phyloP scores from a whole-genome alignment of 225 moss, liverwort and hornwort species.

The Bryoerythrophyllum caledonicum region DNA sequence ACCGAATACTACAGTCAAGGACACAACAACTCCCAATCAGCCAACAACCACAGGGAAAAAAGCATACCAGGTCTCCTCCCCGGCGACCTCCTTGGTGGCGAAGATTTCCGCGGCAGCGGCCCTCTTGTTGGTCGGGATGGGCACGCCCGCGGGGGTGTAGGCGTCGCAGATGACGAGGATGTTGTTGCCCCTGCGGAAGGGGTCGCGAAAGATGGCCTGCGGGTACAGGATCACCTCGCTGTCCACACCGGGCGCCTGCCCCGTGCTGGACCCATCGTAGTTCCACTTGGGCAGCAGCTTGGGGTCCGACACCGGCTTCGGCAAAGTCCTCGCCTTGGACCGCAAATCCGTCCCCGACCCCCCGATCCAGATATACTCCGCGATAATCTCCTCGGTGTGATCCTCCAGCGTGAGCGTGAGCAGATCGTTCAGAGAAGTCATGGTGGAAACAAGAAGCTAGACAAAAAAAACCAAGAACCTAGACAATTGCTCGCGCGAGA shows the following conservation, averaged over 20 bases:
- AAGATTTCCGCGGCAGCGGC: slow-evolving; percentile 62
- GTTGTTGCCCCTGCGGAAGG: slow-evolving; percentile 65
- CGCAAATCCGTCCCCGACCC: slow-evolving; percentile 59
- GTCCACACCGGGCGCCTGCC: slow-evolving; percentile 58
- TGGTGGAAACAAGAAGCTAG: background rate
- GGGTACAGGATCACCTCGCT: slow-evolving; percentile 71
- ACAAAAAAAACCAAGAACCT: background rate
- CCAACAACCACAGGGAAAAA: background rate
- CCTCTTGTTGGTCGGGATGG: slow-evolving; percentile 66
- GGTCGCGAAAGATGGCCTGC: slow-evolving; percentile 58
- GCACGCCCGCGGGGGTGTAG: slow-evolving; percentile 54
- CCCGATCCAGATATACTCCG: slow-evolving; percentile 79
- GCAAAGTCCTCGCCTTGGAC: slow-evolving; percentile 62
- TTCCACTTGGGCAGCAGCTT: slow-evolving; percentile 64
- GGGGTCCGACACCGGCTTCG: slow-evolving; percentile 45
- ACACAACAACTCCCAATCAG: background rate
- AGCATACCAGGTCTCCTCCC: slow-evolving; percentile 46
- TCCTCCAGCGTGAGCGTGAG: slow-evolving; percentile 40
- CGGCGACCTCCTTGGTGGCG: slow-evolving; percentile 27
- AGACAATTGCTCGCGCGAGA: too few relatives aligned
- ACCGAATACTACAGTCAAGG: background rate
- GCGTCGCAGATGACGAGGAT: slow-evolving; percentile 69
- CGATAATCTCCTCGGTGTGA: slow-evolving; percentile 49
- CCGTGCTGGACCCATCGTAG: slow-evolving; percentile 68
- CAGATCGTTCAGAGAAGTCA: slow-evolving; percentile 56